Evolutionary conservation across 345 rosid genomes (phyloP).

Genomic region (Brassica cretica): DNA sequence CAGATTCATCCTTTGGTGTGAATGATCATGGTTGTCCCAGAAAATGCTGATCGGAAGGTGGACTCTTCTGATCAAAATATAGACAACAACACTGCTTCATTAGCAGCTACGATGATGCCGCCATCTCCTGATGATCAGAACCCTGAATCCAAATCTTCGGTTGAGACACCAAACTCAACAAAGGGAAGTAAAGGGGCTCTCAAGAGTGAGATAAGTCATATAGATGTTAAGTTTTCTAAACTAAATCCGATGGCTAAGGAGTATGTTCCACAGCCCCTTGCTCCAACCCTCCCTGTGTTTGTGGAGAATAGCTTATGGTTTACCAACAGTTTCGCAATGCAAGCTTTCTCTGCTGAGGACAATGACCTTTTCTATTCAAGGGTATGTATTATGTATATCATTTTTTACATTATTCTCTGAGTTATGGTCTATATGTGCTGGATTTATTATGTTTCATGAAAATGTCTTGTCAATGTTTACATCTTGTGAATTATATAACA

Average conservation of each 20-base stretch:
- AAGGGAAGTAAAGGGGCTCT: conserved; percentile 28
- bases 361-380: too few relatives aligned
- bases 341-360: neutral
- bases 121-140: conserved; percentile 34
- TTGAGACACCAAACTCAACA: conserved; percentile 24
- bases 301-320: conserved; percentile 24
- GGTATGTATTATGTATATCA: too few relatives aligned
- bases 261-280: conserved; percentile 63
- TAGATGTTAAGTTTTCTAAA: conserved; percentile 52
- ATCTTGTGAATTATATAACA: too few relatives aligned
- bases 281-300: conserved; percentile 30
- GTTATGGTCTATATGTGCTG: too few relatives aligned
- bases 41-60: conserved; percentile 66
- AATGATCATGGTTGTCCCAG: conserved; percentile 74
- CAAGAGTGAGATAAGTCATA: conserved; percentile 63
- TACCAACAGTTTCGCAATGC: conserved; percentile 47
- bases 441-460: too few relatives aligned
- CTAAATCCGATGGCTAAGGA: conserved; percentile 85
- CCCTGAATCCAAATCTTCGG: conserved; percentile 41
- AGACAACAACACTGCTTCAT: neutral
- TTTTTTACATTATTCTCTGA: too few relatives aligned
- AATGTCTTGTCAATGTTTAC: too few relatives aligned
- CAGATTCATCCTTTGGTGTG: conserved; percentile 10
- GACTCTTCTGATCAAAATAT: conserved; percentile 46
- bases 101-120: neutral